phyloP scores from a whole-genome alignment of 352 stramenopile species.

The Nothophytophthora sp. region DNA sequence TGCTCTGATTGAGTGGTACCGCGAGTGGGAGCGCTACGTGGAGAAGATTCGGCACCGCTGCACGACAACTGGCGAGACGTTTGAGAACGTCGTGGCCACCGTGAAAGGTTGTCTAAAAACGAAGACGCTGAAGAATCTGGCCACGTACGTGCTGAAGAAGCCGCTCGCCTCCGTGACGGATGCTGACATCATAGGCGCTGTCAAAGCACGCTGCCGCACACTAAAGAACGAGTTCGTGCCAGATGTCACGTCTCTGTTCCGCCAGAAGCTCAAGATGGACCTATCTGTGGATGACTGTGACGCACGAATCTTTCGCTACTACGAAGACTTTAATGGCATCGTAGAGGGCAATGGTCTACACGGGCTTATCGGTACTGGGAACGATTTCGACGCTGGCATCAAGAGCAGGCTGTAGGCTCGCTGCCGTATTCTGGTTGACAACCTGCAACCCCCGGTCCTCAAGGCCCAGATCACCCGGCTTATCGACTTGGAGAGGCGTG shows the following conservation, averaged over 20 bases:
- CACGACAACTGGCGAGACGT: constrained; percentile 6
- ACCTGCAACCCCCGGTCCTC: not conserved
- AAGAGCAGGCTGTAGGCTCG: not conserved
- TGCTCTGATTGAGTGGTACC: constrained; percentile 4
- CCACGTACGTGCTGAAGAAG: constrained; percentile 6
- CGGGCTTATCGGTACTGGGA: not conserved
- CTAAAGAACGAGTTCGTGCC: constrained; percentile 7
- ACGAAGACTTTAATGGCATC: not conserved
- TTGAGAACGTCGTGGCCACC: constrained; percentile 5
- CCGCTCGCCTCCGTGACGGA: not conserved
- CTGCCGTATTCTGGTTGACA: not conserved
- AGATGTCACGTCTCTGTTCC: constrained; percentile 6
- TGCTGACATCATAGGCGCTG: not conserved
- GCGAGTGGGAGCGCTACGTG: constrained; percentile 7
- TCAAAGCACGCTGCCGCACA: not conserved
- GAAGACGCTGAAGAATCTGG: constrained; percentile 4
- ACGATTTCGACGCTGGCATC: not conserved
- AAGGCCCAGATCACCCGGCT: too few relatives aligned
- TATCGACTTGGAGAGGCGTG: not conserved
- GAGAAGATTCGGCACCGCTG: constrained; percentile 8
- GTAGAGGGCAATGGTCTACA: constrained; percentile 1
- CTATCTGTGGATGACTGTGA: constrained; percentile 1
- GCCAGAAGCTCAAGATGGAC: constrained; percentile 5
- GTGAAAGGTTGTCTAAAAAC: not conserved
- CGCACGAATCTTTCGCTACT: constrained; percentile 2